These are phyloP conservation scores for Drosera capensis DNA, from an alignment of 148 eudicot species.

Conservation along the genomic window DNA sequence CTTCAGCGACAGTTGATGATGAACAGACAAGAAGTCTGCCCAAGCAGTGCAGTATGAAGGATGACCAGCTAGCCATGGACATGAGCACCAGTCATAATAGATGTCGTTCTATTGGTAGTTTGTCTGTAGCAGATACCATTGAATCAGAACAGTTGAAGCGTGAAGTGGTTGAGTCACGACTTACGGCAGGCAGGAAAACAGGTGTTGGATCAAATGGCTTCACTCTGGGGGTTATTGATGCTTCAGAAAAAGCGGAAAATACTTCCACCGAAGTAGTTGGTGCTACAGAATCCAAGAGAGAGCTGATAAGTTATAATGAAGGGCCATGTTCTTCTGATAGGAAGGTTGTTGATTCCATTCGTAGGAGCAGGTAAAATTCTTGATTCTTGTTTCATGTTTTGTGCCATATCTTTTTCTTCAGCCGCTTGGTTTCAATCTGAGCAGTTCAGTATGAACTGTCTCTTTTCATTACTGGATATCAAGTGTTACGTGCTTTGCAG, in stretches of 20 bases:
- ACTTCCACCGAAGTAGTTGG: conserved; percentile 12
- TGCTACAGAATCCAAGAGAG: conserved; percentile 13
- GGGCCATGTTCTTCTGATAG: conserved; percentile 21
- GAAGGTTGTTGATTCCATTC: conserved; percentile 9
- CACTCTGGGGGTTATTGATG: conserved; percentile 9
- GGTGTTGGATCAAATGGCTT: conserved; percentile 15
- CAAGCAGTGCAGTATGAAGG: conserved; percentile 2
- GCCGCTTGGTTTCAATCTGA: neutral
- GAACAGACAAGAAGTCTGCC: conserved; percentile 4
- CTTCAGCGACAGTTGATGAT: conserved; percentile 14
- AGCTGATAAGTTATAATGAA: conserved; percentile 18
- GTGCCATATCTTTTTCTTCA: neutral
- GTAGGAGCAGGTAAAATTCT: conserved; percentile 26
- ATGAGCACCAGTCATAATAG: conserved; percentile 6
- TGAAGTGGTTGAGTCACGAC: conserved; percentile 9
- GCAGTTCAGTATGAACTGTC: neutral
- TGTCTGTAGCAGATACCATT: conserved; percentile 4
- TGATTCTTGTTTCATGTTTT: neutral
- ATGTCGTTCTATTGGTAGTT: conserved; percentile 4
- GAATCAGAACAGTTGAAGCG: conserved; percentile 1
- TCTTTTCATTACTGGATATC: neutral
- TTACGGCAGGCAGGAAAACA: conserved; percentile 8
- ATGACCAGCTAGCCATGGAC: conserved; percentile 2
- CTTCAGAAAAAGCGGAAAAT: conserved; percentile 7
- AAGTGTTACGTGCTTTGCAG: conserved; percentile 1